Base-by-base conservation (phyloP, 2,329 filamentous ascomycete genomes). In the Nigrospora sphaerica region DNA sequence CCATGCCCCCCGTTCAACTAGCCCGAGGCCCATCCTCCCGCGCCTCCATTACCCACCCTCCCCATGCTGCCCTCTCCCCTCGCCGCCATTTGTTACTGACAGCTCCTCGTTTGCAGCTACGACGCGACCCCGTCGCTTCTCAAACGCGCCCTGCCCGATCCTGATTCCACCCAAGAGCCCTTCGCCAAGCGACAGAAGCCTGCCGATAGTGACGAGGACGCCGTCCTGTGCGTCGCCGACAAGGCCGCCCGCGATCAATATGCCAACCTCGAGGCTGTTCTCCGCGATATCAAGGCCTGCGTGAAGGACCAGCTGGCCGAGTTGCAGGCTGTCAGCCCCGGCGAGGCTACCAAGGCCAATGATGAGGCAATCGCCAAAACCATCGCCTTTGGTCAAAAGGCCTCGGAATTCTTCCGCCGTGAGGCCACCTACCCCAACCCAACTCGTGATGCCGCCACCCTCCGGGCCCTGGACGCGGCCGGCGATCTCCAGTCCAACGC, bases 261-360 rank as follows among this genome's bases (percentile, higher is more conserved):
- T 59, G 71, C 72, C 23, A 75, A 77, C 52, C 66, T 90, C 39
- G 83, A 86, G 28, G 80, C 86, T 50, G 69, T 88, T 37, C 77
- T 86, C 14, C 63, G 72, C 44, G 81, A 85, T 50, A 61, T 84
- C 37, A 68, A 73, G 55, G 57, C 66, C 31, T 70, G 70, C 50
- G 67, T 76, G 53, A 61, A 73, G 50, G 62, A 73, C 52, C 71
- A 74, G 33, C 56, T 78, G 39, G 68, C 68, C 31, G 71, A 78
- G 40, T 61, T 81, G 28, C 56, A 52, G 36, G 39, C 51, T 28
- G 39, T 49, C 16, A 47, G 52, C 16, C 46, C 53, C 12, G 58
- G 45, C 14, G 49, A 61, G 18, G 54, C 54, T 18, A 45, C 46
- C 19, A 56, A 52, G 9, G 51, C 55, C 6, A 62, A 62, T 31